phyloP scores from a whole-genome alignment of 2,329 filamentous ascomycete species.

The Capronia coronata region DNA sequence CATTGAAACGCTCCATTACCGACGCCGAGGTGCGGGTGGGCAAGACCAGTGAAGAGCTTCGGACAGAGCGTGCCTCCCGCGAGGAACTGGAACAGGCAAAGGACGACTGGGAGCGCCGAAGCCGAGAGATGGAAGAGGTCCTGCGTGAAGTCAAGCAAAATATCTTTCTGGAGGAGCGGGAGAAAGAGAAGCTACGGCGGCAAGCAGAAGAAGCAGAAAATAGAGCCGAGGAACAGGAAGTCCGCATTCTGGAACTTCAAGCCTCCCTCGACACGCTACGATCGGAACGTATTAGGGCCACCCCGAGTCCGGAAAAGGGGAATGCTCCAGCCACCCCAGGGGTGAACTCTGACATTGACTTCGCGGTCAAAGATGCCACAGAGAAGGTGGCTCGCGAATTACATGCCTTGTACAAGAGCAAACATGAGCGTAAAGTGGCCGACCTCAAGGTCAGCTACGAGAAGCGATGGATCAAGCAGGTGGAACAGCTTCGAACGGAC shows the following conservation, averaged over 20 bases:
- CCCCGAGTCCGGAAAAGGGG: slow-evolving; percentile 34
- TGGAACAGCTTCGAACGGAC: slow-evolving; percentile 67
- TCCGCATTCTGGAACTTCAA: slow-evolving; percentile 42
- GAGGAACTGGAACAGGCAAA: slow-evolving; percentile 70
- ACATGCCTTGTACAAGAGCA: slow-evolving; percentile 88
- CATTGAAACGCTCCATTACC: slow-evolving; percentile 75
- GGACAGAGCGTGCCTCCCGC: slow-evolving; percentile 65
- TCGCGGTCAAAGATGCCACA: slow-evolving; percentile 74
- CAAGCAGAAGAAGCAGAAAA: slow-evolving; percentile 73
- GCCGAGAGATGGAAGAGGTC: slow-evolving; percentile 77
- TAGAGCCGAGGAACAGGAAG: slow-evolving; percentile 41
- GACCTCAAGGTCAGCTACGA: slow-evolving; percentile 80
- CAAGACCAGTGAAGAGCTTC: slow-evolving; percentile 72
- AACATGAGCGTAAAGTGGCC: slow-evolving; percentile 92
- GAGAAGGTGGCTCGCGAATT: slow-evolving; percentile 92
- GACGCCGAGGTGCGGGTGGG: slow-evolving; percentile 91
- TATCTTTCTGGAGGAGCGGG: slow-evolving; percentile 68
- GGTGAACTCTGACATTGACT: slow-evolving; percentile 41
- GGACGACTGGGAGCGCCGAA: slow-evolving; percentile 75
- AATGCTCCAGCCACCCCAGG: slow-evolving; percentile 20
- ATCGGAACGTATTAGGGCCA: slow-evolving; percentile 29
- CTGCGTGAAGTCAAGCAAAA: slow-evolving; percentile 75
- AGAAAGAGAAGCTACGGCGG: slow-evolving; percentile 69
- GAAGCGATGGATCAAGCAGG: slow-evolving; percentile 79
- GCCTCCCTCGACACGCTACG: slow-evolving; percentile 41